Percentiles rank a stretch among this genome's conserved stretches.
Evolutionary conservation across 176 grass and related monocot species (phyloP).

Genomic region (Musa beccarii): DNA sequence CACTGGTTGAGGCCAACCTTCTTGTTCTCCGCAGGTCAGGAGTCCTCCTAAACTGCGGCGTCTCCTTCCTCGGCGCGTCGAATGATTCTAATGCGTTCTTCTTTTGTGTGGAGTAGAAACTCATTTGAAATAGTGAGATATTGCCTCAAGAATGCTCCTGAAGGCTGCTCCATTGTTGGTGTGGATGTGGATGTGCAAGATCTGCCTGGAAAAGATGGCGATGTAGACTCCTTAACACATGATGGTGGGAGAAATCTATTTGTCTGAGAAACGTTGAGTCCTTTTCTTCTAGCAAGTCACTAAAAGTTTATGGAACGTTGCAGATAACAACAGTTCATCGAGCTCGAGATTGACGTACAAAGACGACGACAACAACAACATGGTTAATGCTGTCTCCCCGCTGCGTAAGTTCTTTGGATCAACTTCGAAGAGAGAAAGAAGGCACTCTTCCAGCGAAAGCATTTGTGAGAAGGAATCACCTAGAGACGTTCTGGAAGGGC

Average conservation of each 20-base stretch:
- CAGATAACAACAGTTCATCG: constrained; percentile 37
- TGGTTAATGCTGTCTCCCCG: constrained; percentile 28
- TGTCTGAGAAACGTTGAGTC: background rate
- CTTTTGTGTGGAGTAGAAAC: constrained; percentile 27
- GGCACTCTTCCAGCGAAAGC: constrained; percentile 23
- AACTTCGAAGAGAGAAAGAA: constrained; percentile 39
- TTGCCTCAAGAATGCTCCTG: constrained; percentile 66
- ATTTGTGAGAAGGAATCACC: constrained; percentile 59
- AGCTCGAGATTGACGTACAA: constrained; percentile 40
- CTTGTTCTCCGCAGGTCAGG: constrained; percentile 73
- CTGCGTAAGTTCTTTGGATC: constrained; percentile 62
- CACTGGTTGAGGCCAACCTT: constrained; percentile 42
- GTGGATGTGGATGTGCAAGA: constrained; percentile 32
- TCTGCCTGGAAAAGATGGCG: constrained; percentile 17
- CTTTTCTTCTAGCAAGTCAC: background rate
- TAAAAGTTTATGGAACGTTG: background rate
- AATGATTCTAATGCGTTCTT: background rate
- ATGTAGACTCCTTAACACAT: constrained; percentile 24
- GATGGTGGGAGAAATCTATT: constrained; percentile 41
- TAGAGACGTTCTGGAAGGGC: constrained; percentile 54
- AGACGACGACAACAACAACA: no score
- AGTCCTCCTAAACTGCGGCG: constrained; percentile 19
- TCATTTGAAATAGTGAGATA: constrained; percentile 62
- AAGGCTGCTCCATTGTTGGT: constrained; percentile 63
- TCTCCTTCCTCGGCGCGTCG: background rate